Base-by-base conservation (phyloP, 176 grass and related monocot genomes). In the Lolium multiflorum region DNA sequence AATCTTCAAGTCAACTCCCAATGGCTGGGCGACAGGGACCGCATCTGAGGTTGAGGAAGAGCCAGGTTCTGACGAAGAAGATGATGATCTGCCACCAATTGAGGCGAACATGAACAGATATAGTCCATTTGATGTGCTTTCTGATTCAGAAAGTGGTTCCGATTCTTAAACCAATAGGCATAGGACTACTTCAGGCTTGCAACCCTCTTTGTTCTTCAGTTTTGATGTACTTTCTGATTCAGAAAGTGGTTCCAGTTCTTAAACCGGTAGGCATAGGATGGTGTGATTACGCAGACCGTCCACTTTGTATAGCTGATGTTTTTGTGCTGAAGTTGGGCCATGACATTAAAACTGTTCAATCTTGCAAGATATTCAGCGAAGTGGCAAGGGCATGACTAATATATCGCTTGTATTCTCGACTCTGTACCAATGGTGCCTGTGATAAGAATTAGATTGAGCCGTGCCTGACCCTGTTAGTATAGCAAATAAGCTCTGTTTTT, bases 81-180 rank as follows among this genome's bases (percentile, higher is more conserved):
- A 92, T 58, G 92, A 92, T 74, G 87, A 84, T 51, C 87, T 98
- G n/a, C 93, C 93, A 71, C 92, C 93, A 2, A 90, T 97, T 22
- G 92, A 43, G 82, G 89, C 88, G 15, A 97, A 97, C 72, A 89
- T 70, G 14, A 97, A 97, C 64, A 93, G 92, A 37, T 88, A 90
- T 69, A 88, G 91, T 61, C 92, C 89, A 6, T 83, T 41, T 44
- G 92, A 97, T 26, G 18, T 89, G 65, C 76, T 88, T 58, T 91
- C 92, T 47, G 86, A 94, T 41, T 82, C 85, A 44, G 89, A 91
- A 22, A 81, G 83, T 25, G 78, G 71, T 84, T 89, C 92, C 70
- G 92, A 91, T 81, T 87, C 83, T 51, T 78, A 59, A 87, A 20
- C 31, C 64, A 52, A 26, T 88, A 74, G 37, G 5, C 41, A 43